These are phyloP conservation scores for Coemansia sp. DNA, from an alignment of 192 early-diverging fungal species.

Conservation along the genomic window DNA sequence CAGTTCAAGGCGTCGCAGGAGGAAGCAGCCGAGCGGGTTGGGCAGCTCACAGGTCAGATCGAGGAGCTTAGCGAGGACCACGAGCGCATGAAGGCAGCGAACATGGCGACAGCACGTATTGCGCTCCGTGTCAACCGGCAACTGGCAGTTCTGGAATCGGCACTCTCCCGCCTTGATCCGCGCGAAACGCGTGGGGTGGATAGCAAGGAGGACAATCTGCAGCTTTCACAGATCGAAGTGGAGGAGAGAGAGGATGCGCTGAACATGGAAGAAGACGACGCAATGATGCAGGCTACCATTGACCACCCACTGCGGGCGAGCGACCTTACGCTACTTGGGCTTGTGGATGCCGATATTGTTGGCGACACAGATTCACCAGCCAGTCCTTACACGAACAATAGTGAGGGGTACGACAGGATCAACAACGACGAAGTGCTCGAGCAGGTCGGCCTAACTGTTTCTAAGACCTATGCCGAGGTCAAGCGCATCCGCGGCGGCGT, in stretches of 20 bases:
- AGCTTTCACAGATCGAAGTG: constrained; percentile 8
- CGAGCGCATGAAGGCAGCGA: constrained; percentile 43
- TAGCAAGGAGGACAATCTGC: constrained; percentile 5
- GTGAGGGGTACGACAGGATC: constrained; percentile 5
- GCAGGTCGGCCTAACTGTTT: constrained; percentile 28
- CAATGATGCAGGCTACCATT: constrained; percentile 41
- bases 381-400: neutral
- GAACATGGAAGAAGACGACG: constrained; percentile 38
- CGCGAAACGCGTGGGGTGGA: constrained; percentile 7
- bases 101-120: constrained; percentile 32
- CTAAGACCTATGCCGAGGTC: constrained; percentile 26
- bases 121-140: constrained; percentile 37
- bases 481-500: constrained; percentile 34
- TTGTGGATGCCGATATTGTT: neutral
- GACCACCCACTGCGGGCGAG: constrained; percentile 27
- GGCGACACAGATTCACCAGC: neutral
- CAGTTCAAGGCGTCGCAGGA: constrained; percentile 47
- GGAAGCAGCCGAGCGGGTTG: constrained; percentile 33
- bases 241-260: constrained; percentile 33
- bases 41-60: constrained; percentile 35
- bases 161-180: constrained; percentile 24
- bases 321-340: constrained; percentile 18
- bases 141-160: constrained; percentile 28
- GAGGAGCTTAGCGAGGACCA: constrained; percentile 45
- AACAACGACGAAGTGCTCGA: constrained; percentile 36